Conservation (phyloP, 2,329 filamentous ascomycete species). For the Myotisia sp. region DNA sequence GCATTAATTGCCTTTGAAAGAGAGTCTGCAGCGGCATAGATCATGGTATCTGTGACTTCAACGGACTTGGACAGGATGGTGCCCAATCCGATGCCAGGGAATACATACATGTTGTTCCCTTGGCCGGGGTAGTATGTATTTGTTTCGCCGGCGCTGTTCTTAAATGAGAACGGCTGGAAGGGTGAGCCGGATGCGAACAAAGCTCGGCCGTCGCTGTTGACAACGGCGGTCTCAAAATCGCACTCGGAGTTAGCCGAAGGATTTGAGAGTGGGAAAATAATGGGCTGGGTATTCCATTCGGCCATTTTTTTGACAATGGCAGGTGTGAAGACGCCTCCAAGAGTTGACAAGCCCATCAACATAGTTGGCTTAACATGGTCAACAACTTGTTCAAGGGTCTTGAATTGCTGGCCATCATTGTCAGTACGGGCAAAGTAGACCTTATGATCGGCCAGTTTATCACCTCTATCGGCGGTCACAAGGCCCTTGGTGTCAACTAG, state of each 20-base stretch:
- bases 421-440: constrained; percentile 52
- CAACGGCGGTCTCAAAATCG: constrained; percentile 85
- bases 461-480: constrained; percentile 81
- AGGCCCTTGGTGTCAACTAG: constrained; percentile 95
- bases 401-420: constrained; percentile 52
- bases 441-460: constrained; percentile 83
- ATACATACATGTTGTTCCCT: constrained; percentile 78
- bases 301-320: constrained; percentile 56
- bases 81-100: constrained; percentile 88
- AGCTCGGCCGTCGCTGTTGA: constrained; percentile 77
- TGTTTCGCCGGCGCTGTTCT: constrained; percentile 42
- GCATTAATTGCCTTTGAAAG: constrained; percentile 63
- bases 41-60: constrained; percentile 84
- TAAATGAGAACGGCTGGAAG: constrained; percentile 59
- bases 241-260: constrained; percentile 94
- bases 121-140: constrained; percentile 64
- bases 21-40: constrained; percentile 80
- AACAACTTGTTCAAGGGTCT: constrained; percentile 75
- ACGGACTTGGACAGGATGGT: constrained; percentile 82
- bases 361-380: constrained; percentile 92
- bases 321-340: constrained; percentile 87
- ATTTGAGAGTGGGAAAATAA: constrained; percentile 94
- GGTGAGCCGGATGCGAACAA: constrained; percentile 94
- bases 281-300: constrained; percentile 58
- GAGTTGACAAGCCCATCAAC: constrained; percentile 84